phyloP scores from a whole-genome alignment of 179 eudicot species.

The Silene coronaria region DNA sequence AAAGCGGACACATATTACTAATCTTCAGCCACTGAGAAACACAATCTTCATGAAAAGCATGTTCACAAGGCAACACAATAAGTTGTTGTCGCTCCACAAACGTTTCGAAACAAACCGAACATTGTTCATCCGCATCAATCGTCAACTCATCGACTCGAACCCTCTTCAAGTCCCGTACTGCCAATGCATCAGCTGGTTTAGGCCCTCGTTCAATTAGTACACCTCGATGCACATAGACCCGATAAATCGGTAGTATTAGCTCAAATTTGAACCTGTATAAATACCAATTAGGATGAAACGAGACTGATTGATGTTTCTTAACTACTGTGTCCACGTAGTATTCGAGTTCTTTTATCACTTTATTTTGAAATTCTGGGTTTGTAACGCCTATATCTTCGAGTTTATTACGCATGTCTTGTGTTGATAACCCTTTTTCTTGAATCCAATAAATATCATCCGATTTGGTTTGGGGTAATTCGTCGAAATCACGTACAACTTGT shows the following conservation, averaged over 20 bases:
- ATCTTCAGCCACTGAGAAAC: conserved; percentile 13
- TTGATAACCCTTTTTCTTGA: not conserved
- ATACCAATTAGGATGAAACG: not conserved
- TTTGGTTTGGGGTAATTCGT: too few relatives aligned
- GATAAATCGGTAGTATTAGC: not conserved
- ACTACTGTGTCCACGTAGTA: not conserved
- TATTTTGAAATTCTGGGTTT: not conserved
- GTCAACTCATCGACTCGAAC: not conserved
- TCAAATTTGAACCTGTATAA: not conserved
- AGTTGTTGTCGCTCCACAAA: not conserved
- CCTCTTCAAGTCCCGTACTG: not conserved
- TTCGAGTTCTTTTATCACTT: not conserved
- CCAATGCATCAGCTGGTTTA: not conserved
- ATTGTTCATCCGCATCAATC: not conserved
- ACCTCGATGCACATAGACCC: not conserved
- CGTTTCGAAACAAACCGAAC: conserved; percentile 8
- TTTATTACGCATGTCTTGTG: not conserved
- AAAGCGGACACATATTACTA: conserved; percentile 19
- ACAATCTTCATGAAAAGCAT: conserved; percentile 23
- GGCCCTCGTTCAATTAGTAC: not conserved
- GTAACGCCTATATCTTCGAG: not conserved
- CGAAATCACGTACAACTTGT: not conserved
- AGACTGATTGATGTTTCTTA: not conserved
- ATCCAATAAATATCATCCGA: too few relatives aligned
- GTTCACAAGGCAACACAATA: conserved; percentile 20